Evolutionary conservation across 768 basidiomycete genomes (phyloP), one percentile per base, ranked within the genome.

Genomic region (Calvatia gigantea): DNA sequence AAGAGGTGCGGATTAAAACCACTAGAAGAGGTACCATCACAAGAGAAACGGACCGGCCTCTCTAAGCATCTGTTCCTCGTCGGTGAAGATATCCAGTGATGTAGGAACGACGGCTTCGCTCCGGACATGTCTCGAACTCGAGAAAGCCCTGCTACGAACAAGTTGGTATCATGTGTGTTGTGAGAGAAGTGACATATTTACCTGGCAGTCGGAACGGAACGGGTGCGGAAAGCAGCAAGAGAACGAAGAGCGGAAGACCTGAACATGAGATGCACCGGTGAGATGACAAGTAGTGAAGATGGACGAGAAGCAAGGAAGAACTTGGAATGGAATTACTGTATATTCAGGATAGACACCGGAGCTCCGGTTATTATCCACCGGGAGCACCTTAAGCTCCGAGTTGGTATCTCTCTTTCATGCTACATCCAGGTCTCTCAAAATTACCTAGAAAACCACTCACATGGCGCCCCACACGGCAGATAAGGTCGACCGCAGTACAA

Each of bases 51-150:
- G 62, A 95, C 94, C 94, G 2, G 90, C 80, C 57, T 99, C 97
- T 27, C 93, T 82, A 11, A 98, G 78, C 88, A 98, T 91, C 56
- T 87, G 74, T 72, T 99, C 97, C 66, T 99, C 97, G 28, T 98
- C 94, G 3, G 93, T 94, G 63, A 94, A 95, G 2, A 80, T 80
- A 65, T 87, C 86, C 23, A 98, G 72, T 0, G 92, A 93, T 51
- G 78, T 79, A 37, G 80, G 61, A 19, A 43, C 55, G 1, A 57
- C 47, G 6, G 50, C 44, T 17, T 74, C 71, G n/a, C 68, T 64
- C 17, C 62, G 62, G 44, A 61, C 56, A 54, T 62, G 68, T 60
- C 61, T 64, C 25, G 75, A 73, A 14, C 73, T 67, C n/a, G 75
- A 64, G 62, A 77, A 74, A 21, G 69, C 49, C 54, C 75, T 79